Percentiles rank a stretch among this genome's conserved stretches.
These are phyloP conservation scores for Lodderomyces theae DNA, from an alignment of 1,139 yeast genomes.

Conservation along the genomic window DNA sequence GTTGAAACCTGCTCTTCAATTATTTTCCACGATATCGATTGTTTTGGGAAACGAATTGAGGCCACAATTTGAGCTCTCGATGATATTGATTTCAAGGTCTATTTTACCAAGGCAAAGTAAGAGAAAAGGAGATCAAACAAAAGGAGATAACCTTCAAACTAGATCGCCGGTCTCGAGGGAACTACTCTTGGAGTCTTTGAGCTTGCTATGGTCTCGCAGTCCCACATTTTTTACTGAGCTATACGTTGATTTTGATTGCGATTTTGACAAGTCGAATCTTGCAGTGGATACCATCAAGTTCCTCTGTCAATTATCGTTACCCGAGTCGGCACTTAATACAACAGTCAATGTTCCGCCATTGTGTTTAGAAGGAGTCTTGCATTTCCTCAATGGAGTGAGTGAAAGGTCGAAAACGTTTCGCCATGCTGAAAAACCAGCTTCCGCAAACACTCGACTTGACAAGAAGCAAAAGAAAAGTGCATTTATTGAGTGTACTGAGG, in stretches of 20 bases:
- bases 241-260: slow-evolving; percentile 87
- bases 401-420: slow-evolving; percentile 44
- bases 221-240: slow-evolving; percentile 75
- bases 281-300: slow-evolving; percentile 67
- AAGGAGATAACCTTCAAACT: slow-evolving; percentile 24
- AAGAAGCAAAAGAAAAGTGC: slow-evolving; percentile 65
- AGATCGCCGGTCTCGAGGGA: slow-evolving; percentile 56
- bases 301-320: slow-evolving; percentile 71
- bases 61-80: slow-evolving; percentile 66
- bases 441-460: slow-evolving; percentile 25
- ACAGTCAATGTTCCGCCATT: slow-evolving; percentile 91
- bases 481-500: slow-evolving; percentile 70
- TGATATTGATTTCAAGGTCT: slow-evolving; percentile 56
- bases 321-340: slow-evolving; percentile 72
- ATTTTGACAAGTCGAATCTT: slow-evolving; percentile 80
- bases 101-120: slow-evolving; percentile 40
- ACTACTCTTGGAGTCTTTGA: slow-evolving; percentile 76
- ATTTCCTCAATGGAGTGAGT: slow-evolving; percentile 65
- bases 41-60: slow-evolving; percentile 58
- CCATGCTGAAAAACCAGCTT: background rate
- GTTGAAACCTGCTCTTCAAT: slow-evolving; percentile 70
- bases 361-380: slow-evolving; percentile 82
- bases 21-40: slow-evolving; percentile 66
- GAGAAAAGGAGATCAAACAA: slow-evolving; percentile 21
- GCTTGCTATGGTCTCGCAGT: slow-evolving; percentile 80